Conservation (phyloP, 2,329 filamentous ascomycete species). For the Fusarium sp. region DNA sequence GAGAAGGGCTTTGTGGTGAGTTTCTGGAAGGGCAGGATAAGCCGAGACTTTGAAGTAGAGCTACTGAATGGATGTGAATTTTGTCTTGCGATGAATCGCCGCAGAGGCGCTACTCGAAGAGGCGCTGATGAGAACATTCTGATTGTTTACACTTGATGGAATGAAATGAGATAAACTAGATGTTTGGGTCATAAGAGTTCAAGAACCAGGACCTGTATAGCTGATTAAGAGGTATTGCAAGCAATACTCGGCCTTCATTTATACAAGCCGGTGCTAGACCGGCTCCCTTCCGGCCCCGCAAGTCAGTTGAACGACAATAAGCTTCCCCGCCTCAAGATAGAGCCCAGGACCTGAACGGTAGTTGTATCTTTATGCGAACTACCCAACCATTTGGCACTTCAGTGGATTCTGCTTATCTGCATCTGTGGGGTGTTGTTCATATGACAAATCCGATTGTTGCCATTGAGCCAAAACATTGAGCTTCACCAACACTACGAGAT, state of each 20-base stretch:
- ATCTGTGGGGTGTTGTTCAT: slow-evolving; percentile 25
- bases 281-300: slow-evolving; percentile 15
- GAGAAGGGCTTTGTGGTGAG: not conserved
- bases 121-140: slow-evolving; percentile 32
- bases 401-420: slow-evolving; percentile 26
- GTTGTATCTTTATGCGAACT: slow-evolving; percentile 6
- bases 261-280: slow-evolving; percentile 1
- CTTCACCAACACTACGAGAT: not conserved
- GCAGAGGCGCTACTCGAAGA: slow-evolving; percentile 25
- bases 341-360: slow-evolving; percentile 9
- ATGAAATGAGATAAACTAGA: not conserved
- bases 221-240: not conserved
- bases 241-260: slow-evolving; percentile 4
- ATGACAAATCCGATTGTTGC: slow-evolving; percentile 29
- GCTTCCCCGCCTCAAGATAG: slow-evolving; percentile 19
- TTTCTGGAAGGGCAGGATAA: slow-evolving; percentile 14
- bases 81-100: slow-evolving; percentile 26
- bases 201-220: not conserved
- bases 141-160: not conserved
- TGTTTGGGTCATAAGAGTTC: not conserved
- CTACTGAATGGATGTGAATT: slow-evolving; percentile 33
- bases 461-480: slow-evolving; percentile 4
- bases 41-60: not conserved
- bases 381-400: slow-evolving; percentile 15
- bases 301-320: slow-evolving; percentile 26